These are phyloP conservation scores for Solanum sitiens DNA, from an alignment of 257 asterid genomes.

Conservation along the genomic window DNA sequence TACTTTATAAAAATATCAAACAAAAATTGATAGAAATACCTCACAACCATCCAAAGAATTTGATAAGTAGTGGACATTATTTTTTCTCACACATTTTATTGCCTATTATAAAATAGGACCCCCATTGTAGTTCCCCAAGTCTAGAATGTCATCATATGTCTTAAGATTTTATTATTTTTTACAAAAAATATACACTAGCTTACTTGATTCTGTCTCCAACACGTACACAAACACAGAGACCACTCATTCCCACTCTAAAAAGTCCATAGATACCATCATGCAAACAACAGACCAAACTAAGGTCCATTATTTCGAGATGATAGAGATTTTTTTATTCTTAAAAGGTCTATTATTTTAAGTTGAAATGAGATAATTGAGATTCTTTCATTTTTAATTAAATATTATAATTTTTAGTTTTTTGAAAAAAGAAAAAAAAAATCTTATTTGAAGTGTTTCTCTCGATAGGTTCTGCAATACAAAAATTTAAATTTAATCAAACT, in stretches of 20 bases:
- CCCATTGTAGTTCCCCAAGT: constrained; percentile 1
- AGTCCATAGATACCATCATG: constrained; percentile 3
- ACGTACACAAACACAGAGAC: not conserved
- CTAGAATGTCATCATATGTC: not conserved
- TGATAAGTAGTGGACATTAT: constrained; percentile 1
- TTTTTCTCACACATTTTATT: not conserved
- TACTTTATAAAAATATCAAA: not conserved
- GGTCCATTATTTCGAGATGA: not conserved
- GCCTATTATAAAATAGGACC: constrained; percentile 2
- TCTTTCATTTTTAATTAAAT: rapidly evolving
- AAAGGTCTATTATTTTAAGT: not conserved
- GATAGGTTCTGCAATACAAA: rapidly evolving
- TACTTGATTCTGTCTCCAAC: constrained; percentile 4
- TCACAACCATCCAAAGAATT: constrained; percentile 14
- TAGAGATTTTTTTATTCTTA: not conserved
- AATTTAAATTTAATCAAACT: not conserved
- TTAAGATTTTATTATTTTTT: constrained; percentile 7
- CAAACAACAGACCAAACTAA: not conserved
- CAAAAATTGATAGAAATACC: constrained; percentile 1
- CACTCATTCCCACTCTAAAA: not conserved
- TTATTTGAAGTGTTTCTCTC: rapidly evolving
- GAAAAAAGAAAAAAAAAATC: not conserved
- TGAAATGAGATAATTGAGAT: not conserved
- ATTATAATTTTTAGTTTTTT: not conserved
- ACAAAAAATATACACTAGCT: constrained; percentile 7